Conservation (phyloP, 2,329 filamentous ascomycete species). For the Penicillium sp. region DNA sequence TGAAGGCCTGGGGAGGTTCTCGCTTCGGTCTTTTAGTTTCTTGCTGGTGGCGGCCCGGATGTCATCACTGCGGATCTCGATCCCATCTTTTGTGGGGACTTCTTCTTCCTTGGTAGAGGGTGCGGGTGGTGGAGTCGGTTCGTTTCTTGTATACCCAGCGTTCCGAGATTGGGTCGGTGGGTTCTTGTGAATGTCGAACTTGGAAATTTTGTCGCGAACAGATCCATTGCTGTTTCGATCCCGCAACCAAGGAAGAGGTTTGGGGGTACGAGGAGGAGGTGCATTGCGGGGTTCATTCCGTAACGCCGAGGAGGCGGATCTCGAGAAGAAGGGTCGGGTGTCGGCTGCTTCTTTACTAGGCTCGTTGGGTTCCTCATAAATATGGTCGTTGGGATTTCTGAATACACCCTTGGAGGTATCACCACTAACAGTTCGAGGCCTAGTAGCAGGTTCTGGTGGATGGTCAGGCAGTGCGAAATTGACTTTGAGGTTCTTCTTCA, state of each 20-base stretch:
- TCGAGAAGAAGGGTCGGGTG: slow-evolving; percentile 26
- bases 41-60: slow-evolving; percentile 90
- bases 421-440: slow-evolving; percentile 35
- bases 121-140: slow-evolving; percentile 37
- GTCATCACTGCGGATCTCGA: slow-evolving; percentile 83
- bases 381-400: slow-evolving; percentile 61
- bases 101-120: slow-evolving; percentile 25
- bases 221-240: slow-evolving; percentile 43
- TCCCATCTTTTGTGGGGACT: slow-evolving; percentile 69
- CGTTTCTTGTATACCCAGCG: slow-evolving; percentile 74
- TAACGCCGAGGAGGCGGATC: slow-evolving; percentile 49
- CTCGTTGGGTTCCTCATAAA: slow-evolving; percentile 83
- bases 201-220: slow-evolving; percentile 48
- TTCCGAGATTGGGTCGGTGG: slow-evolving; percentile 81
- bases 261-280: slow-evolving; percentile 53
- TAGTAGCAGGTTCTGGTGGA: slow-evolving; percentile 13
- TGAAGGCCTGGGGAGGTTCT: slow-evolving; percentile 82
- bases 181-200: slow-evolving; percentile 79
- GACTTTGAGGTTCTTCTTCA: slow-evolving; percentile 41
- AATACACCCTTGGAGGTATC: slow-evolving; percentile 54
- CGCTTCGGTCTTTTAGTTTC: slow-evolving; percentile 80
- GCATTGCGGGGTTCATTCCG: slow-evolving; percentile 65
- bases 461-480: slow-evolving; percentile 37
- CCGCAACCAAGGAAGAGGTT: slow-evolving; percentile 42
- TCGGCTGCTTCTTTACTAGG: slow-evolving; percentile 22